Evolutionary conservation across 495 filamentous ascomycete genomes (phyloP).

Genomic region (Aspergillus mulundensis): DNA sequence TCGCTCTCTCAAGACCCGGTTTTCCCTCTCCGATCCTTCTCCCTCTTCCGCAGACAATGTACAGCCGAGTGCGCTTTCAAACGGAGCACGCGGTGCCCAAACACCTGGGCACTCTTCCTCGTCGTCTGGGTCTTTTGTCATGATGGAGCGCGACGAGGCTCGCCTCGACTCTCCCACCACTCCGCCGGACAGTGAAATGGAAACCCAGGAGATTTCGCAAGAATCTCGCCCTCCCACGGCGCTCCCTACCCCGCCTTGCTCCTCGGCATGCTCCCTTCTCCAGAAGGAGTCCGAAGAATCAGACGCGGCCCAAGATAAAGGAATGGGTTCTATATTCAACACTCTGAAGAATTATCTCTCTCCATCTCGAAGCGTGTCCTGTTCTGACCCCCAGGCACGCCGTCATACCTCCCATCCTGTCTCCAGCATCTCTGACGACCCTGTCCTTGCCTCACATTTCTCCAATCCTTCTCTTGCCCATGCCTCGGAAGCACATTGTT

Average conservation of each 20-base stretch:
- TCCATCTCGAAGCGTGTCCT: conserved; percentile 24
- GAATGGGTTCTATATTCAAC: conserved; percentile 35
- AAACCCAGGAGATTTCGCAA: conserved; percentile 17
- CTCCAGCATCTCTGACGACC: conserved; percentile 61
- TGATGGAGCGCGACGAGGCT: conserved; percentile 39
- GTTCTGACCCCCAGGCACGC: conserved; percentile 38
- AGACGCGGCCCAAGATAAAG: conserved; percentile 35
- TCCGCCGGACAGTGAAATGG: conserved; percentile 17
- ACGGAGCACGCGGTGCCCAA: conserved; percentile 18
- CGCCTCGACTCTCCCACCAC: conserved; percentile 23
- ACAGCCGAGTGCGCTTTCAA: conserved; percentile 17
- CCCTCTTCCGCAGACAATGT: conserved; percentile 37
- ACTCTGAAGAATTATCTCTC: conserved; percentile 43
- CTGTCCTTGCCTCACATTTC: conserved; percentile 67
- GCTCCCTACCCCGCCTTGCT: conserved; percentile 42
- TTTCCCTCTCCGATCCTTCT: conserved; percentile 35
- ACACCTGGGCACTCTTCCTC: conserved; percentile 22
- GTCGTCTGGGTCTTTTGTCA: conserved; percentile 37
- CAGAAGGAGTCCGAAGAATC: conserved; percentile 41
- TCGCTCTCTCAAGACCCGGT: conserved; percentile 49
- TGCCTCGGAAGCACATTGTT: conserved; percentile 53
- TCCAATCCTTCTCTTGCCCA: conserved; percentile 65
- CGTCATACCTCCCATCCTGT: conserved; percentile 56
- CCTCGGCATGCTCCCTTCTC: conserved; percentile 37
- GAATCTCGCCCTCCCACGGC: conserved; percentile 28